A percentile compares a stretch with the other conserved stretches of the same genome.
Conservation (phyloP, 805 yeast genomes). For the Wickerhamiella occidentalis region DNA sequence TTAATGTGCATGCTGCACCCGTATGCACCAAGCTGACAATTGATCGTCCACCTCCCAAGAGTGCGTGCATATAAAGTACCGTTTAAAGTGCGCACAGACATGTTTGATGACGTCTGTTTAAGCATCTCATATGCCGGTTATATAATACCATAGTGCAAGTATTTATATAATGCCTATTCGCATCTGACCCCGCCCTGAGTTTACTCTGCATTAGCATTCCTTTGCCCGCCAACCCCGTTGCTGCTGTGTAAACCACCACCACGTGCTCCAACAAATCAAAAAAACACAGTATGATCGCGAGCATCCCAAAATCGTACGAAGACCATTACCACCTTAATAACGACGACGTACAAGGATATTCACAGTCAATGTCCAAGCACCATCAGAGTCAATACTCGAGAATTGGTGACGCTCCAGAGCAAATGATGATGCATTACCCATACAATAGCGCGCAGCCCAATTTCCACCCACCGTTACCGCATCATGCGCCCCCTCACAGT, state of each 20-base stretch:
- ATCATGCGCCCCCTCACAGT: too few relatives aligned
- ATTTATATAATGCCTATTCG: neutral
- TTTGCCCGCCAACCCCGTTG: neutral
- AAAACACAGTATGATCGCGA: neutral
- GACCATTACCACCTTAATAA: neutral
- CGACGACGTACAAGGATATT: neutral
- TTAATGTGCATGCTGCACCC: neutral
- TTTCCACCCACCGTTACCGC: too few relatives aligned
- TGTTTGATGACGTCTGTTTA: constrained; percentile 7
- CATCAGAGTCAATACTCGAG: constrained; percentile 1
- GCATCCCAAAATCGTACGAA: neutral
- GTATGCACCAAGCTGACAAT: neutral
- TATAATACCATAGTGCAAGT: neutral
- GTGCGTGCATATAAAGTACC: constrained; percentile 3
- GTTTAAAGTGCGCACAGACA: constrained; percentile 7
- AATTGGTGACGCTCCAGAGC: neutral
- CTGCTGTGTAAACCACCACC: too few relatives aligned
- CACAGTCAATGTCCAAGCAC: constrained; percentile 6
- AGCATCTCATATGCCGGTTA: neutral
- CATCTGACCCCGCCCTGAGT: neutral
- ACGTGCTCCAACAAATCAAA: too few relatives aligned
- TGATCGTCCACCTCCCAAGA: neutral
- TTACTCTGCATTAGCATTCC: neutral
- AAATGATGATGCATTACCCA: too few relatives aligned
- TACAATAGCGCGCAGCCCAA: too few relatives aligned